phyloP scores from a whole-genome alignment of 176 grass and related monocot species.

The Paspalum vaginatum region DNA sequence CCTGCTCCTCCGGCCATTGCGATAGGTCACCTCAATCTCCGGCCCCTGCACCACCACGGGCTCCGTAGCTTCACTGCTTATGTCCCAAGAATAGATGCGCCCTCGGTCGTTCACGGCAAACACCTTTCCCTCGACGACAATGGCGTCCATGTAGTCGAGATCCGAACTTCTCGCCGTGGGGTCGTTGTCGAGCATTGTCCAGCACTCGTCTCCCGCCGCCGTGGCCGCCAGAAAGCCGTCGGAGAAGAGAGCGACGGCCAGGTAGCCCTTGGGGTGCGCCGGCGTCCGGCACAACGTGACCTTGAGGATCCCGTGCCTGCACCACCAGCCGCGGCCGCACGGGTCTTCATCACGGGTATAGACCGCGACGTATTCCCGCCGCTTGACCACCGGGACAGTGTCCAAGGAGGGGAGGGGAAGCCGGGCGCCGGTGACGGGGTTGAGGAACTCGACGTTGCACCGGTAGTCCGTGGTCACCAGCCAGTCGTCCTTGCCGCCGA shows the following conservation, averaged over 20 bases:
- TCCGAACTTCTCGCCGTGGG: background rate
- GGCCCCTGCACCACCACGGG: background rate
- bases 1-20: too few species aligned
- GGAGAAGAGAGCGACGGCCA: constrained; percentile 2
- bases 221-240: constrained; percentile 6
- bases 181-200: constrained; percentile 14
- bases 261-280: background rate
- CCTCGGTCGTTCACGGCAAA: background rate
- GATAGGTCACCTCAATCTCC: background rate
- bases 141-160: constrained; percentile 6
- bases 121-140: background rate
- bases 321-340: too few species aligned
- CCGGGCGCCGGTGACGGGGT: background rate
- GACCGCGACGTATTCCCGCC: background rate
- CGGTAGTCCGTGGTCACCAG: constrained; percentile 11
- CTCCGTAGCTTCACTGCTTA: background rate
- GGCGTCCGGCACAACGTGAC: background rate
- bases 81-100: background rate
- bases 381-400: background rate
- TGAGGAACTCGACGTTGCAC: background rate
- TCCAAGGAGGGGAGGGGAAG: background rate
- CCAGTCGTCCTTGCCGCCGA: constrained; percentile 31
- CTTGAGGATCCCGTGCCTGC: background rate
- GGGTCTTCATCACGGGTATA: too few species aligned
- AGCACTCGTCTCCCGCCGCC: background rate